phyloP scores from a whole-genome alignment of 83 land plant genomes.

The Picea abies region DNA sequence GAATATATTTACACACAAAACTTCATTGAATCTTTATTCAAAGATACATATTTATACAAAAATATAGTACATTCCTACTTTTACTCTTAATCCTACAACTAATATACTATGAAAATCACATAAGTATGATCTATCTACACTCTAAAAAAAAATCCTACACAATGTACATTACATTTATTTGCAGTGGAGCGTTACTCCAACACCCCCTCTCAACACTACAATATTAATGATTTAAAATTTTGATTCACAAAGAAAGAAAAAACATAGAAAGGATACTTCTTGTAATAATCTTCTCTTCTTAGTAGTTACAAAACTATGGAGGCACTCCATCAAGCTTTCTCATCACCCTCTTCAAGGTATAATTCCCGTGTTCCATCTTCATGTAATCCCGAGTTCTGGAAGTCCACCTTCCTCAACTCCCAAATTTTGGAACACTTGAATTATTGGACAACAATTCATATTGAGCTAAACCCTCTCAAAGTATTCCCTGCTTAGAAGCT shows the following conservation, averaged over 20 bases:
- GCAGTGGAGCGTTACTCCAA: background rate
- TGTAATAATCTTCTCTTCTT: background rate
- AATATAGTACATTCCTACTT: no score
- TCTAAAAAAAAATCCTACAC: background rate
- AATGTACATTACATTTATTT: background rate
- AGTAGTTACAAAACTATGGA: background rate
- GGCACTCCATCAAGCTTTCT: background rate
- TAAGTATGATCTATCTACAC: no score
- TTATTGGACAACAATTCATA: background rate
- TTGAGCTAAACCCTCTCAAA: background rate
- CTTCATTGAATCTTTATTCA: no score
- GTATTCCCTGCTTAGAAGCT: background rate
- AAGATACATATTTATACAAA: no score
- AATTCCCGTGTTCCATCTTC: background rate
- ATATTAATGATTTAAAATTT: background rate
- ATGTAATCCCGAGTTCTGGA: background rate
- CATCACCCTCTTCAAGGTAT: background rate
- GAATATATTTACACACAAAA: no score
- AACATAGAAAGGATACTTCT: background rate
- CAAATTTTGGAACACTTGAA: background rate
- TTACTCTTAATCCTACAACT: no score
- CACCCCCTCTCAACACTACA: background rate
- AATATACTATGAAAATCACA: no score
- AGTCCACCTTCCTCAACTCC: background rate
- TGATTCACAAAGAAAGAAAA: background rate